A percentile compares a stretch with the other conserved stretches of the same genome.
Evolutionary conservation across 148 eudicot genomes (phyloP).

Genomic region (Limonium bicolor): DNA sequence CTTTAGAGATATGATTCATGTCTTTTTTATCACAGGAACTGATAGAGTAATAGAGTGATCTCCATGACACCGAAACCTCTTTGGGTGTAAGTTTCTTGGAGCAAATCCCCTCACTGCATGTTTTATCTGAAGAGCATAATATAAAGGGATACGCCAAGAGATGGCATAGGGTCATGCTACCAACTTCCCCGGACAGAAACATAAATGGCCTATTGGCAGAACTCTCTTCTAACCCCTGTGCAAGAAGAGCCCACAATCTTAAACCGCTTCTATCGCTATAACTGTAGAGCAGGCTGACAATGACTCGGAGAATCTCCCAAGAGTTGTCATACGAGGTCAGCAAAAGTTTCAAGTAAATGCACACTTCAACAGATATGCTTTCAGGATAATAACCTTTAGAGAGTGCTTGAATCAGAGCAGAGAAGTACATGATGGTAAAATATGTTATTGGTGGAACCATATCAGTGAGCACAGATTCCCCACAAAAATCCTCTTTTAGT

Average conservation of each 20-base stretch:
- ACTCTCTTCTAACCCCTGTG: conserved; percentile 28
- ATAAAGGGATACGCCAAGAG: conserved; percentile 51
- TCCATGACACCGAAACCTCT: conserved; percentile 40
- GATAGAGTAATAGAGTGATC: conserved; percentile 37
- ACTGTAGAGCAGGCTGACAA: conserved; percentile 30
- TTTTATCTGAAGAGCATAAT: conserved; percentile 16
- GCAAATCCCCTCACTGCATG: conserved; percentile 7
- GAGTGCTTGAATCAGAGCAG: conserved; percentile 18
- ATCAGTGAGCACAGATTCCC: conserved; percentile 23
- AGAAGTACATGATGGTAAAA: conserved; percentile 26
- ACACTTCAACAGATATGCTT: conserved; percentile 21
- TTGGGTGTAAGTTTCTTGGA: conserved; percentile 16
- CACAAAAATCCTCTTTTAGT: conserved; percentile 9
- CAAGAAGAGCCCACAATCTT: conserved; percentile 43
- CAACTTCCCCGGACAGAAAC: conserved; percentile 16
- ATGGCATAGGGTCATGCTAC: conserved; percentile 22
- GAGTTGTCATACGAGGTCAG: conserved; percentile 38
- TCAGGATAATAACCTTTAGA: conserved; percentile 9
- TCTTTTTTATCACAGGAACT: conserved; percentile 14
- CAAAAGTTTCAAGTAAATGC: conserved; percentile 17
- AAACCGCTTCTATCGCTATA: conserved; percentile 16
- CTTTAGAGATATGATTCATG: conserved; percentile 31
- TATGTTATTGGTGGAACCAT: conserved; percentile 49
- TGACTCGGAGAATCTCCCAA: conserved; percentile 30
- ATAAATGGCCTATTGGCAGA: conserved; percentile 19